phyloP scores from a whole-genome alignment of 176 grass and related monocot genomes.

The Melocanna baccifera region DNA sequence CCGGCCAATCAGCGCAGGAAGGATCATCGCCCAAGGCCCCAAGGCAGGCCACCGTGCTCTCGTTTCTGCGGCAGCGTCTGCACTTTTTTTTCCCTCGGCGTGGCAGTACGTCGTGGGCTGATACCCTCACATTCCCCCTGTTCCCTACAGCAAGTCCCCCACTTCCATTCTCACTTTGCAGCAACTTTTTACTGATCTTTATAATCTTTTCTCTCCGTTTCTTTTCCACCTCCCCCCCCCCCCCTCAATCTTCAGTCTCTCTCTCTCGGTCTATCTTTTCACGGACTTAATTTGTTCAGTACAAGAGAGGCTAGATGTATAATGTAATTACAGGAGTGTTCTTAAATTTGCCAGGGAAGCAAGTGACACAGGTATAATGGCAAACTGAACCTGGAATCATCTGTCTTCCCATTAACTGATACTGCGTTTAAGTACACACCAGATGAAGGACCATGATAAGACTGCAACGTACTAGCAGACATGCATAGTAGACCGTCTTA shows the following conservation, averaged over 20 bases:
- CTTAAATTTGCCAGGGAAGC: neutral
- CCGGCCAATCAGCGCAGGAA: neutral
- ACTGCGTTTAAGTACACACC: neutral
- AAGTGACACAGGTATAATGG: neutral
- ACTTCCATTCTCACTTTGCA: neutral
- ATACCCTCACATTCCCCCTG: neutral
- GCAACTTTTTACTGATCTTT: neutral
- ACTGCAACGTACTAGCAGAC: neutral
- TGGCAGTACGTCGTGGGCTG: neutral
- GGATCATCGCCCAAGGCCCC: neutral
- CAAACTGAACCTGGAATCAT: neutral
- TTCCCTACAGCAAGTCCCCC: neutral
- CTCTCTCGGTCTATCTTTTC: neutral
- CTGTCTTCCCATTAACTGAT: neutral
- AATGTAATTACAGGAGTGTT: neutral
- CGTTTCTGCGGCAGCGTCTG: neutral
- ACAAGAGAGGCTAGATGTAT: neutral
- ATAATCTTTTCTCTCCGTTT: neutral
- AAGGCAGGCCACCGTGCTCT: neutral
- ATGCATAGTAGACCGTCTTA: conserved; percentile 12
- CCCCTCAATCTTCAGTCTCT: neutral
- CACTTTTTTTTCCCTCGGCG: neutral
- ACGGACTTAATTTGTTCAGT: neutral
- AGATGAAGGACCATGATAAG: neutral
- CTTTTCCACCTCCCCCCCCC: neutral